These are phyloP conservation scores for Sutorius eximius DNA, from an alignment of 1,284 basidiomycete species.

Conservation along the genomic window DNA sequence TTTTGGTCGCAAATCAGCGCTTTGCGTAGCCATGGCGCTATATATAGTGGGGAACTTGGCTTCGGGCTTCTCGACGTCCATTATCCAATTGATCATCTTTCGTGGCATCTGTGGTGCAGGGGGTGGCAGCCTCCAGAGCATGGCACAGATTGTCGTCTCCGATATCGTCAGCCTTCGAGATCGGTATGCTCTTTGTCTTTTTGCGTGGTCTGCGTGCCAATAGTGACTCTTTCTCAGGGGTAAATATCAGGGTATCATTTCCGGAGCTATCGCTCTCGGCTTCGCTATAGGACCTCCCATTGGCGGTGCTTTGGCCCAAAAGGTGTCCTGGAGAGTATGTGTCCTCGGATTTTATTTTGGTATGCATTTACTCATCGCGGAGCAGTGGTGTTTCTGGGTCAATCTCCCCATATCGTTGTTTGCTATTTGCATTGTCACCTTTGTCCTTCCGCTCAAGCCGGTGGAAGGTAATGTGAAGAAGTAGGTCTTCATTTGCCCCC, in stretches of 20 bases:
- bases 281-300: conserved; percentile 55
- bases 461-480: conserved; percentile 57
- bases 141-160: conserved; percentile 65
- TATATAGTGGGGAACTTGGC: conserved; percentile 64
- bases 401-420: conserved; percentile 58
- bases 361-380: neutral
- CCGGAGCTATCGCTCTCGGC: conserved; percentile 47
- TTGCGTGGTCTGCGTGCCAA: neutral
- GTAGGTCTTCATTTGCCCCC: conserved; percentile 27
- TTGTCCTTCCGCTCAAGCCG: conserved; percentile 64
- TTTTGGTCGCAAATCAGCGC: conserved; percentile 69
- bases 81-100: conserved; percentile 73
- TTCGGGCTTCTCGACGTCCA: conserved; percentile 59
- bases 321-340: conserved; percentile 61
- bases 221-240: conserved; percentile 39
- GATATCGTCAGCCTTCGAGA: conserved; percentile 64
- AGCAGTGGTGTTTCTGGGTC: conserved; percentile 66
- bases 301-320: conserved; percentile 58
- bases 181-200: conserved; percentile 39
- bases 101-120: conserved; percentile 67
- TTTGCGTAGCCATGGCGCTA: conserved; percentile 58
- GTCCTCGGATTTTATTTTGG: neutral
- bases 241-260: conserved; percentile 66
- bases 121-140: conserved; percentile 65
- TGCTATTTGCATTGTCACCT: conserved; percentile 54